Conservation (phyloP, 306 rosid genomes). For the Prunus mongolica region DNA sequence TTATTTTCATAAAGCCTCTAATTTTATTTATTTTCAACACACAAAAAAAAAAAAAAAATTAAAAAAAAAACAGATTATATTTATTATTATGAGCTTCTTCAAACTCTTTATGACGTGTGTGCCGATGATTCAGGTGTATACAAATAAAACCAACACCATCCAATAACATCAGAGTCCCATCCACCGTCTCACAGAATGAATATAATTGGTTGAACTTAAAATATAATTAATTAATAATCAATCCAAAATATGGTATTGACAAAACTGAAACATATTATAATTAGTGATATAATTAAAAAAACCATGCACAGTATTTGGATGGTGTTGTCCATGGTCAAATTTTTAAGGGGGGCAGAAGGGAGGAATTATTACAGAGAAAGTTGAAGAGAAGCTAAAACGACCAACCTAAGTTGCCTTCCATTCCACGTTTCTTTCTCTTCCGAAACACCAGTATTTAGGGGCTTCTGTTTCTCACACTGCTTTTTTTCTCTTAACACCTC, state of each 20-base stretch:
- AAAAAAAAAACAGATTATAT: too few relatives aligned
- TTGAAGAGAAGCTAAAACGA: constrained; percentile 36
- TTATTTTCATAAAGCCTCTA: constrained; percentile 3
- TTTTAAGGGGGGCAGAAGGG: background rate
- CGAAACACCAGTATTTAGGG: constrained; percentile 51
- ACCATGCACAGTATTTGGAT: constrained; percentile 26
- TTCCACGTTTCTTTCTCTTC: constrained; percentile 70
- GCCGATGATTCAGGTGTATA: background rate
- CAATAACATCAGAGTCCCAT: background rate
- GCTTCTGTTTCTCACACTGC: constrained; percentile 31
- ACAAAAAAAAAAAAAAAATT: background rate
- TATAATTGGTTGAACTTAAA: constrained; percentile 17
- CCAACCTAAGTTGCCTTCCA: constrained; percentile 59
- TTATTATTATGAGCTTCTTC: background rate
- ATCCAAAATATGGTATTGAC: constrained; percentile 10
- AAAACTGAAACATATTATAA: background rate
- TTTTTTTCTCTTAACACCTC: constrained; percentile 26
- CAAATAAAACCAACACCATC: constrained; percentile 3
- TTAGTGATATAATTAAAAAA: background rate
- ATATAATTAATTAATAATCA: background rate
- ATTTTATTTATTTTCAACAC: background rate
- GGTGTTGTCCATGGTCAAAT: constrained; percentile 26
- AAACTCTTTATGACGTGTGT: background rate
- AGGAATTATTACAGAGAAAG: constrained; percentile 13
- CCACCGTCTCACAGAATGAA: background rate